Evolutionary conservation across 495 filamentous ascomycete genomes (phyloP).

Genomic region (Rusavskia elegans): DNA sequence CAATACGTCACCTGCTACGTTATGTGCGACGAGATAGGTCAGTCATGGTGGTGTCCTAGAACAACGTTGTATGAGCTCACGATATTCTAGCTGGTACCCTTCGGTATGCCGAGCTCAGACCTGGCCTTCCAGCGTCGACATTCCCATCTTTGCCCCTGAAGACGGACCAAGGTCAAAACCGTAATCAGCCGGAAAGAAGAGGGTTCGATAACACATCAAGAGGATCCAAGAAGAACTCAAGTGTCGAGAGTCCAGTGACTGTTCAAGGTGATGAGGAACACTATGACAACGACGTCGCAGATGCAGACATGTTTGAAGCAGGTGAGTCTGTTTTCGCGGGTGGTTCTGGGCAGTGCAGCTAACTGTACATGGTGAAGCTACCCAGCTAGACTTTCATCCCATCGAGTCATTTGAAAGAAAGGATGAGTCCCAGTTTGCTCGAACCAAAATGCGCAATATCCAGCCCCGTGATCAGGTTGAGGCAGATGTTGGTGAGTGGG

Average conservation of each 20-base stretch:
- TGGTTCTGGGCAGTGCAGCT: constrained; percentile 6
- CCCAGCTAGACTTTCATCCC: constrained; percentile 25
- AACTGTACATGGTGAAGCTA: not conserved
- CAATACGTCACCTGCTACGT: constrained; percentile 56
- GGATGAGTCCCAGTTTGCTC: not conserved
- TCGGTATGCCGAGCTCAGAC: constrained; percentile 42
- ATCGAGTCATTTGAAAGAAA: constrained; percentile 25
- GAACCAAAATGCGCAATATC: not conserved
- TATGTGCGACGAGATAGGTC: constrained; percentile 79
- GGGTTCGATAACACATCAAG: not conserved
- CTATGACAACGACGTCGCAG: constrained; percentile 38
- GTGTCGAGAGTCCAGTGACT: not conserved
- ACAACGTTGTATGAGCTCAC: not conserved
- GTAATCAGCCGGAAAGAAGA: not conserved
- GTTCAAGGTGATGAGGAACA: constrained; percentile 26
- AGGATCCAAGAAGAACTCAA: constrained; percentile 2
- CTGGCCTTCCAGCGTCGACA: constrained; percentile 36
- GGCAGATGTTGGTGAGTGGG: constrained; percentile 14
- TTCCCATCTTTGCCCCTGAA: constrained; percentile 11
- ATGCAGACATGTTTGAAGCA: constrained; percentile 36
- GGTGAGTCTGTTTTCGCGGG: constrained; percentile 12
- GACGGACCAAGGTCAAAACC: not conserved
- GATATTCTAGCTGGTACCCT: constrained; percentile 54
- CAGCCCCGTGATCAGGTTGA: not conserved
- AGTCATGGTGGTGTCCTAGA: not conserved